phyloP scores from a whole-genome alignment of 106 monocot species.

The Allium cepa region DNA sequence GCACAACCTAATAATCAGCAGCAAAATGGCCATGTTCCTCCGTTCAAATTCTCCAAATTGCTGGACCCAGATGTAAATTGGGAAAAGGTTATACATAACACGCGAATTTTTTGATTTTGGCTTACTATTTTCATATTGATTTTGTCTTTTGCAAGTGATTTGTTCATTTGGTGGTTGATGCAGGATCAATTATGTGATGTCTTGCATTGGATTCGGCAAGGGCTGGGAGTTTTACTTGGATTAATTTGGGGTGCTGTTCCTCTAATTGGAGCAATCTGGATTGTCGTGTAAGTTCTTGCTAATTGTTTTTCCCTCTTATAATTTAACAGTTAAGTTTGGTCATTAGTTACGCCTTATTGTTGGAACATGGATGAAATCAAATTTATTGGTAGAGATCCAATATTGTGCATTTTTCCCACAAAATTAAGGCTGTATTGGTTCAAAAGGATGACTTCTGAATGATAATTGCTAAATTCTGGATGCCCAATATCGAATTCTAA shows the following conservation, averaged over 20 bases:
- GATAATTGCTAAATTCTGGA: no score
- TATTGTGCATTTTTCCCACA: no score
- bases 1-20: conserved; percentile 12
- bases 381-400: no score
- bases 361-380: no score
- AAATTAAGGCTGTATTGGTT: no score
- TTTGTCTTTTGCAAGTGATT: no score
- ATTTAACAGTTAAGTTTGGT: no score
- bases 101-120: not conserved
- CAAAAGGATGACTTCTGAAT: no score
- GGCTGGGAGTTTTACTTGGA: conserved; percentile 61
- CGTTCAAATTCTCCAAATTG: conserved; percentile 72
- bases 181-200: conserved; percentile 85
- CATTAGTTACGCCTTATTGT: no score
- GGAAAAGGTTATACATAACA: conserved; percentile 64
- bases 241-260: conserved; percentile 86
- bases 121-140: not conserved
- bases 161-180: no score
- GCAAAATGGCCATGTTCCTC: conserved; percentile 40
- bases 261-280: conserved; percentile 75
- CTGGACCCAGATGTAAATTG: conserved; percentile 82
- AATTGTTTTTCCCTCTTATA: no score
- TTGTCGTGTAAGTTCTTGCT: conserved; percentile 56
- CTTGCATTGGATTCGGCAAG: conserved; percentile 94
- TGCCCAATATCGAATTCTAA: no score